phyloP scores from a whole-genome alignment of 768 basidiomycete species.

The Agrocybe pediades region DNA sequence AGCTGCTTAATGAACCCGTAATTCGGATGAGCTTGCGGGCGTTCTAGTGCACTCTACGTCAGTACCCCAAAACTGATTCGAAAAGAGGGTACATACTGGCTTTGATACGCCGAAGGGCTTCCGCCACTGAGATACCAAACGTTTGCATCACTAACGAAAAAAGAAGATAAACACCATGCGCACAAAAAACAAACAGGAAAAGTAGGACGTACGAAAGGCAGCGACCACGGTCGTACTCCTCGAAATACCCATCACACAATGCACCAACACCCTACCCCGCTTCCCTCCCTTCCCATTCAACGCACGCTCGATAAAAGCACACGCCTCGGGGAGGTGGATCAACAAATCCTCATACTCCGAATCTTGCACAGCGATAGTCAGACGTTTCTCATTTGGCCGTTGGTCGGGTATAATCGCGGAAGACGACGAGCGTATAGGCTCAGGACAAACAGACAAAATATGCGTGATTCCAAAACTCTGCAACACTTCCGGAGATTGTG shows the following conservation, averaged over 20 bases:
- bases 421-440: slow-evolving; percentile 43
- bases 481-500: slow-evolving; percentile 30
- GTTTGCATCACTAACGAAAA: slow-evolving; percentile 49
- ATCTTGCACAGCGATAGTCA: slow-evolving; percentile 43
- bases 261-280: slow-evolving; percentile 61
- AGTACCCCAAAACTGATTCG: slow-evolving; percentile 1
- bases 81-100: slow-evolving; percentile 37
- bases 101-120: slow-evolving; percentile 51
- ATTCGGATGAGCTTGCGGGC: slow-evolving; percentile 43
- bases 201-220: slow-evolving; percentile 46
- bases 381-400: slow-evolving; percentile 37
- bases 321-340: slow-evolving; percentile 61
- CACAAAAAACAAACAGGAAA: background rate
- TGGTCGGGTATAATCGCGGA: background rate
- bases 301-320: slow-evolving; percentile 64
- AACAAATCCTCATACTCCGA: slow-evolving; percentile 56
- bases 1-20: slow-evolving; percentile 63
- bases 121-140: slow-evolving; percentile 37
- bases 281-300: slow-evolving; percentile 28
- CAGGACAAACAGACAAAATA: slow-evolving; percentile 57
- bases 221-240: slow-evolving; percentile 64
- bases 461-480: slow-evolving; percentile 48
- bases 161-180: background rate
- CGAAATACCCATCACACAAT: slow-evolving; percentile 75
- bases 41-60: slow-evolving; percentile 2